Conservation (phyloP, 495 filamentous ascomycete genomes). For the Daldinia vernicosa region DNA sequence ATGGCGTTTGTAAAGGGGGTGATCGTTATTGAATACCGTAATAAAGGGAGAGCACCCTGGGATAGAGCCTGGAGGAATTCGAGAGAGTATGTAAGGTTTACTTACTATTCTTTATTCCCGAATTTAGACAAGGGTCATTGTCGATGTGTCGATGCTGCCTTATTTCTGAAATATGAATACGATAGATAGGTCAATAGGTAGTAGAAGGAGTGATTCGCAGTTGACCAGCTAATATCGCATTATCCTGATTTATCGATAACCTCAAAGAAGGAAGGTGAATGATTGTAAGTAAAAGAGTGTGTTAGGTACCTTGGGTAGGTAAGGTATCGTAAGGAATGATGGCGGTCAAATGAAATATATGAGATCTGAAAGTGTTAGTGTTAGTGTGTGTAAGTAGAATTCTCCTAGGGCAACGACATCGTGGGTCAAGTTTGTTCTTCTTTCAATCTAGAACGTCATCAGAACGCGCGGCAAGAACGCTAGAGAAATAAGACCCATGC, state of each 20-base stretch:
- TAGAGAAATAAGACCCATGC: constrained; percentile 17
- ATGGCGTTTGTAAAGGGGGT: constrained; percentile 33
- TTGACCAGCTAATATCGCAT: background rate
- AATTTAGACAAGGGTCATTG: background rate
- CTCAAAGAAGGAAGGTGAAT: background rate
- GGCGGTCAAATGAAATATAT: background rate
- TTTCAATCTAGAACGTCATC: background rate
- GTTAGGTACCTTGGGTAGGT: too few relatives aligned
- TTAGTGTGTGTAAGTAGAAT: background rate
- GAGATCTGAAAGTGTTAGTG: background rate
- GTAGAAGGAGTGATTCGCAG: background rate
- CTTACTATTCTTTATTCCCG: background rate
- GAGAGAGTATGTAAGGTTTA: too few relatives aligned
- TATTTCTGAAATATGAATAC: background rate
- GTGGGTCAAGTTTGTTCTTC: background rate
- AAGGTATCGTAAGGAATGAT: constrained; percentile 2
- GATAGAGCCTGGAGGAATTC: too few relatives aligned
- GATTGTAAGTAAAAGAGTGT: background rate
- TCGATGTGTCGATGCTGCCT: background rate
- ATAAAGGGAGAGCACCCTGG: constrained; percentile 27
- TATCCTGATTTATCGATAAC: background rate
- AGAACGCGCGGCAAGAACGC: constrained; percentile 16
- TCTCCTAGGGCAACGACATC: constrained; percentile 1
- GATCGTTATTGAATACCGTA: constrained; percentile 25
- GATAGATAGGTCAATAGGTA: background rate